Conservation (phyloP, 805 yeast species). For the Wickerhamiella slavikovae region DNA sequence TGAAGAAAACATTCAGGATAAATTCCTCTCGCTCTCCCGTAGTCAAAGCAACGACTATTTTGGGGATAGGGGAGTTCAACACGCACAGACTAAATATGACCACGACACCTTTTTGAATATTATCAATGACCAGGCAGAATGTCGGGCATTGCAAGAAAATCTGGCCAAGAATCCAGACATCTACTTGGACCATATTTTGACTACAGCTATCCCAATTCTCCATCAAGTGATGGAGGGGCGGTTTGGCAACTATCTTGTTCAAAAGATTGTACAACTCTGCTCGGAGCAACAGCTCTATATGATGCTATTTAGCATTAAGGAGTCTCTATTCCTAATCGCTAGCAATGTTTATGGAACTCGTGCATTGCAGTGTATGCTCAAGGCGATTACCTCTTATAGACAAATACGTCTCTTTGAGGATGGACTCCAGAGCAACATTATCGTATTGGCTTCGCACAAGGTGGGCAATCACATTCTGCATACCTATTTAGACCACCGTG, state of each 20-base stretch:
- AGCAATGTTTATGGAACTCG: conserved; percentile 91
- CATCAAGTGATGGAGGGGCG: conserved; percentile 92
- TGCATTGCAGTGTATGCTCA: conserved; percentile 85
- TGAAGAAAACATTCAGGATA: no score
- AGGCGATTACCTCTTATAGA: conserved; percentile 62
- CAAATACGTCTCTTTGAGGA: conserved; percentile 54
- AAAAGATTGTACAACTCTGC: conserved; percentile 68
- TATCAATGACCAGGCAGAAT: no score
- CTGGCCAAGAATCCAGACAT: no score
- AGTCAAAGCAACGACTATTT: no score
- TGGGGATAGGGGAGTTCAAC: no score
- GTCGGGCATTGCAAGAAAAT: no score
- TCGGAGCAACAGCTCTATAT: conserved; percentile 45
- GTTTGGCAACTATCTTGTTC: conserved; percentile 90
- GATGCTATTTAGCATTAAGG: conserved; percentile 50
- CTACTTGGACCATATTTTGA: no score
- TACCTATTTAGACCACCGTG: conserved; percentile 62
- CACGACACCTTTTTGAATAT: no score
- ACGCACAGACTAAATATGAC: no score
- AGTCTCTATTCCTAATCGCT: conserved; percentile 60
- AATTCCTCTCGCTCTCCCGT: no score
- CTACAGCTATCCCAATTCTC: no score
- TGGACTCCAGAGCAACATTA: conserved; percentile 31
- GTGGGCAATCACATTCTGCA: conserved; percentile 96
- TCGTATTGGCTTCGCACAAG: conserved; percentile 44